Conservation (phyloP, 148 eudicot genomes). For the Vaccinium darrowii region DNA sequence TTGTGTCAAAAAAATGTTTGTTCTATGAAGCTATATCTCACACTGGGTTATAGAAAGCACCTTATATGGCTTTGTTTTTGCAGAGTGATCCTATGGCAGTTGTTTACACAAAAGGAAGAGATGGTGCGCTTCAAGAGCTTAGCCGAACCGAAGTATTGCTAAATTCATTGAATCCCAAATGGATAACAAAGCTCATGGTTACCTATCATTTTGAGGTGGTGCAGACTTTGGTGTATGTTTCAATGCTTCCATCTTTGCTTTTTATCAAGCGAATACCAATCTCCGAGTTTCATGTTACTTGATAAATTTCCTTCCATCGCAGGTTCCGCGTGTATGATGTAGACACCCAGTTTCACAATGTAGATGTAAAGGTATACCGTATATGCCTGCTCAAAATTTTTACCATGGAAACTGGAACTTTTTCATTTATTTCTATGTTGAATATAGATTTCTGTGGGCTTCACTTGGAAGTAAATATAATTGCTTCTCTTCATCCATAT, state of each 20-base stretch:
- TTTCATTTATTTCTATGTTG: not conserved
- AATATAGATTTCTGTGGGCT: not conserved
- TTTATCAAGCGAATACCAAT: constrained; percentile 11
- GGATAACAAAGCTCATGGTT: constrained; percentile 68
- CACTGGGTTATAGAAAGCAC: constrained; percentile 3
- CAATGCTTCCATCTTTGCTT: constrained; percentile 3
- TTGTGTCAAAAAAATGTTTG: not conserved
- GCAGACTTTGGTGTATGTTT: constrained; percentile 87
- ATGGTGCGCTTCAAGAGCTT: constrained; percentile 88
- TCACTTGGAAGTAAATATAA: not conserved
- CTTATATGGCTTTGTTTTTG: constrained; percentile 20
- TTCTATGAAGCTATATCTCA: not conserved
- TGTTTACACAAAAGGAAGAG: constrained; percentile 72
- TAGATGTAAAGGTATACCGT: constrained; percentile 68
- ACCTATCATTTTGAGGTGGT: constrained; percentile 85
- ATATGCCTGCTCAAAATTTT: not conserved
- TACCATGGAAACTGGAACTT: not conserved
- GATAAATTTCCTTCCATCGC: constrained; percentile 29
- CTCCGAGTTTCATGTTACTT: constrained; percentile 17
- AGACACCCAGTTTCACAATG: constrained; percentile 76
- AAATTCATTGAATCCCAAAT: constrained; percentile 79
- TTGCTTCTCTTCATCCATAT: not conserved
- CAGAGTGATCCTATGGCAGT: constrained; percentile 98
- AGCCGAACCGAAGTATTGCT: constrained; percentile 88
- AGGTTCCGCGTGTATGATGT: constrained; percentile 94